Evolutionary conservation across 2,329 filamentous ascomycete genomes (phyloP), one percentile per base, ranked within the genome.

Genomic region (Capronia epimyces): DNA sequence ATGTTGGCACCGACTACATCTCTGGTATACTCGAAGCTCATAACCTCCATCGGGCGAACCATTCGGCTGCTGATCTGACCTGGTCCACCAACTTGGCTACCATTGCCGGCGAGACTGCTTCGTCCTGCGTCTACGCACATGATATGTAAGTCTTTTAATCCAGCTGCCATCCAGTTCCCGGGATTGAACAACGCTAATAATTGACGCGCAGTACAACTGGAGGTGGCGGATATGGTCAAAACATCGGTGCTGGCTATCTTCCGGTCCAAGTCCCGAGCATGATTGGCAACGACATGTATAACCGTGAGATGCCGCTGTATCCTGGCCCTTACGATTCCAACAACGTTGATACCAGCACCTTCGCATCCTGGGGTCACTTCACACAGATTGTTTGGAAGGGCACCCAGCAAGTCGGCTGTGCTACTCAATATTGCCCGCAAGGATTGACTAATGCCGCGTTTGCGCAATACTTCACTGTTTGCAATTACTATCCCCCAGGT

Each of bases 271-370:
- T 87, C 54, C 80, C 81, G 45, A 74, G 78, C 56, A 81, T 84
- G 60, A 82, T 91, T 65, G 87, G 83, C 63, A 80, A 90, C 66
- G 76, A 84, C 71, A 95, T 93, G 88, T 95, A 96, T 79, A 87
- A 91, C 67, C 79, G 79, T 62, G 89, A 95, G 70, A 74, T 86
- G 62, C 65, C 66, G 54, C 69, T 71, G 63, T 83, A 76, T 70
- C 75, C 75, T 51, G 62, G 64, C 27, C 67, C 70, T 44, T 93
- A 85, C 65, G 85, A 83, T 57, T 5, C 37, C 7, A 39, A 58
- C 48, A 75, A 73, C 65, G 83, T 85, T 22, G 69, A 79, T 62
- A 79, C 79, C 75, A 62, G 65, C 66, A 67, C 78, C 68, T 87
- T 89, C 67, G 71, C 80, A 43, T 57, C 64, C 2, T 89, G 79